These are phyloP conservation scores for Martiniozyma asiatica DNA, from an alignment of 1,139 yeast genomes.

Conservation along the genomic window DNA sequence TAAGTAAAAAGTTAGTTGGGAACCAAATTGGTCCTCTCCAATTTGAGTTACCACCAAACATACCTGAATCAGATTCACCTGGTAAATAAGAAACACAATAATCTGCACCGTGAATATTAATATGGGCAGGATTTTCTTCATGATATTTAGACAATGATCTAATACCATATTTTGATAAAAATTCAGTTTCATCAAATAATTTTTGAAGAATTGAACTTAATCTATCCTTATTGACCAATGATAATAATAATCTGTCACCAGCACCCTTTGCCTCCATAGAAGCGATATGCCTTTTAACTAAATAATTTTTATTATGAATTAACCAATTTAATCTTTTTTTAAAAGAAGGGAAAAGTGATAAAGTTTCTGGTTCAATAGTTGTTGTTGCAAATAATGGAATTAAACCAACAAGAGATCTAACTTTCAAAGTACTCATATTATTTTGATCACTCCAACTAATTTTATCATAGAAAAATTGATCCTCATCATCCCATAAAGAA, in stretches of 20 bases:
- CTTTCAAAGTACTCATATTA: conserved; percentile 64
- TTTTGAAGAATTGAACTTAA: conserved; percentile 63
- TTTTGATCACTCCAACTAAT: conserved; percentile 78
- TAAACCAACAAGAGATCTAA: conserved; percentile 82
- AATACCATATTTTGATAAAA: conserved; percentile 77
- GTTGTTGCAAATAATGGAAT: conserved; percentile 88
- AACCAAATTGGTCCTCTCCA: conserved; percentile 99
- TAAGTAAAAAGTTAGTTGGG: conserved; percentile 80
- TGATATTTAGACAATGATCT: conserved; percentile 85
- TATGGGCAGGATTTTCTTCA: conserved; percentile 73
- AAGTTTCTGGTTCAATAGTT: conserved; percentile 78
- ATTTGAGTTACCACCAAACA: conserved; percentile 95
- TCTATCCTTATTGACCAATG: conserved; percentile 76
- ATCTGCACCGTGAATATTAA: conserved; percentile 72
- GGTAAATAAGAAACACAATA: conserved; percentile 75
- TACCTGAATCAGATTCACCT: conserved; percentile 88
- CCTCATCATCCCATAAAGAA: conserved; percentile 85
- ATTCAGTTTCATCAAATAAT: conserved; percentile 83
- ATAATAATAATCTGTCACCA: conserved; percentile 71
- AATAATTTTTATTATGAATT: conserved; percentile 53
- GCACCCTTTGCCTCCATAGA: conserved; percentile 78
- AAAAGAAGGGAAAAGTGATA: conserved; percentile 73
- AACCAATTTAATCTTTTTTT: conserved; percentile 84
- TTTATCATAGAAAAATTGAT: conserved; percentile 85
- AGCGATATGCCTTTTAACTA: conserved; percentile 84